Conservation (phyloP, 2,329 filamentous ascomycete genomes). For the Cordyceps farinosa region DNA sequence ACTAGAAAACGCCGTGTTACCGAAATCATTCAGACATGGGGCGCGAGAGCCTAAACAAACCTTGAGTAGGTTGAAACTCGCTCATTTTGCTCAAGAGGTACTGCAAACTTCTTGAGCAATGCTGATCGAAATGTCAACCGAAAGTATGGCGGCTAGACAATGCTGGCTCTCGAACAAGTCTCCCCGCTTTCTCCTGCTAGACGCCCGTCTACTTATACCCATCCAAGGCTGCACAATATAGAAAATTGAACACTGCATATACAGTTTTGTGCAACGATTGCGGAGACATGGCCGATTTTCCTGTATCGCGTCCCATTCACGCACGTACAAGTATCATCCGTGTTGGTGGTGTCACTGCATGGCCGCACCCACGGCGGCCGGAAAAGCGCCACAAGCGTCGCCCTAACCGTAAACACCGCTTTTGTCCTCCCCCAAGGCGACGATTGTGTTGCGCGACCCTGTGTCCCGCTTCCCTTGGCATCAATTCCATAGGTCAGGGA, state of each 20-base stretch:
- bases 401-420: too few species aligned
- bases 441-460: too few species aligned
- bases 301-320: neutral
- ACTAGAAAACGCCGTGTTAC: neutral
- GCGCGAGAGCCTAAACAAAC: neutral
- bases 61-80: neutral
- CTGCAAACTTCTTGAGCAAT: neutral
- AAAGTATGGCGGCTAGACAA: too few species aligned
- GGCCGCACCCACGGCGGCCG: neutral
- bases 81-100: neutral
- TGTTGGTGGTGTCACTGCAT: neutral
- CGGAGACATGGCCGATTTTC: neutral
- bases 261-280: neutral
- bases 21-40: neutral
- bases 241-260: neutral
- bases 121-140: too few species aligned
- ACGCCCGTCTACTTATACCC: neutral
- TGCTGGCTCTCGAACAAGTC: too few species aligned
- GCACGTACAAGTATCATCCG: neutral
- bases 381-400: too few species aligned
- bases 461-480: too few species aligned
- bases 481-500: too few species aligned
- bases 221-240: neutral
- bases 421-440: too few species aligned
- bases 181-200: neutral